Percentiles rank a stretch among this genome's conserved stretches.
Evolutionary conservation across 176 grass and related monocot species (phyloP).

Genomic region (Cocos nucifera): DNA sequence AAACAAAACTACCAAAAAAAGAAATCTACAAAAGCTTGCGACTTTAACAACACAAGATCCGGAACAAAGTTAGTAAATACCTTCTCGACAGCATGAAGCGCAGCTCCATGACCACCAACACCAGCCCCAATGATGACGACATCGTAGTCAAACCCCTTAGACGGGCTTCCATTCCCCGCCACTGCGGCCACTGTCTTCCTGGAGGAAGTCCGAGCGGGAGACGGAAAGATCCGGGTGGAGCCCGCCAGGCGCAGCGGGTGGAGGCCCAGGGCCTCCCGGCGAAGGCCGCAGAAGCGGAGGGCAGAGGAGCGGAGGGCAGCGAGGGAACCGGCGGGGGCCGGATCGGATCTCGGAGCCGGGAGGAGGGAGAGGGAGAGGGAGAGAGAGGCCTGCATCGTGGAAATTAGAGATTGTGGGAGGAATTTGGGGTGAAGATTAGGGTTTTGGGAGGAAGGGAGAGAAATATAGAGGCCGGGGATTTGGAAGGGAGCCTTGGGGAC

Average conservation of each 20-base stretch:
- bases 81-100: slow-evolving; percentile 83
- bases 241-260: slow-evolving; percentile 13
- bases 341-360: slow-evolving; percentile 22
- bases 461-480: neutral
- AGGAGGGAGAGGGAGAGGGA: slow-evolving; percentile 20
- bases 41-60: too few relatives aligned
- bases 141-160: slow-evolving; percentile 59
- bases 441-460: neutral
- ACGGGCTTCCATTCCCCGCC: slow-evolving; percentile 33
- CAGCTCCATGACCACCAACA: slow-evolving; percentile 73
- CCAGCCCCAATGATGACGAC: slow-evolving; percentile 81
- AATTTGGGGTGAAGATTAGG: too few relatives aligned
- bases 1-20: slow-evolving; percentile 5
- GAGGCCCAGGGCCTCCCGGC: slow-evolving; percentile 21
- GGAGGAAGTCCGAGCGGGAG: slow-evolving; percentile 15
- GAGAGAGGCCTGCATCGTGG: neutral
- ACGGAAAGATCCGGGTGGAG: slow-evolving; percentile 14
- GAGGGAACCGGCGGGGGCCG: slow-evolving; percentile 10
- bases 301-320: neutral
- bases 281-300: slow-evolving; percentile 40
- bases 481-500: neutral
- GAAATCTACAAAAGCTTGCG: too few relatives aligned
- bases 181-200: slow-evolving; percentile 14
- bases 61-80: slow-evolving; percentile 14
- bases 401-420: neutral